A percentile compares a stretch with the other conserved stretches of the same genome.
These are phyloP conservation scores for Astraeus odoratus DNA, from an alignment of 768 basidiomycete species.

Conservation along the genomic window DNA sequence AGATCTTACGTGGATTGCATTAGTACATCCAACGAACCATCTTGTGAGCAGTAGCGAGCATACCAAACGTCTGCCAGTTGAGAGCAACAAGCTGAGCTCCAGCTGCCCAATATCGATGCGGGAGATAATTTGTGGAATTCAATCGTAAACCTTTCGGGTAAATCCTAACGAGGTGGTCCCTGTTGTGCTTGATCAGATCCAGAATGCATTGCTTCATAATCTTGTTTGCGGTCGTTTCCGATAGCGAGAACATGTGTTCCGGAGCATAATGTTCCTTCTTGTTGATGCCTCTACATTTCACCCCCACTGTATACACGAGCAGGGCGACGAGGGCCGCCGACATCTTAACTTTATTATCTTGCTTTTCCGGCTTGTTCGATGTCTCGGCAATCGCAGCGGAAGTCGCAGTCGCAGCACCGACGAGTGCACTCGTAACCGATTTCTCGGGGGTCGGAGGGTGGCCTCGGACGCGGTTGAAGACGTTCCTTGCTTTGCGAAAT, in stretches of 20 bases:
- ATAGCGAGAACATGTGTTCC: conserved; percentile 89
- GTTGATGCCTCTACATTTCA: conserved; percentile 89
- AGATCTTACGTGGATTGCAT: conserved; percentile 47
- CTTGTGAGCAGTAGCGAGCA: conserved; percentile 17
- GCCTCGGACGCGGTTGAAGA: conserved; percentile 36
- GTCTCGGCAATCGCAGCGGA: conserved; percentile 15
- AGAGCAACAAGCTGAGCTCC: conserved; percentile 89
- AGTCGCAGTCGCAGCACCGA: conserved; percentile 3
- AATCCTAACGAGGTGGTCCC: conserved; percentile 72
- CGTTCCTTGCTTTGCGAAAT: conserved; percentile 32
- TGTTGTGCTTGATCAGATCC: conserved; percentile 82
- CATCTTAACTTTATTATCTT: conserved; percentile 52
- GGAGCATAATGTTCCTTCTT: conserved; percentile 79
- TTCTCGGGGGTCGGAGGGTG: conserved; percentile 18
- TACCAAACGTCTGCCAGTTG: conserved; percentile 97
- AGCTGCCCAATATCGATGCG: conserved; percentile 83
- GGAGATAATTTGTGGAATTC: conserved; percentile 81
- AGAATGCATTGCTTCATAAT: conserved; percentile 59
- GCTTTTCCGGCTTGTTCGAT: conserved; percentile 7
- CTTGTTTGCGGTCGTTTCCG: conserved; percentile 75
- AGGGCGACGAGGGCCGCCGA: conserved; percentile 66
- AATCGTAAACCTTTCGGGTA: conserved; percentile 84
- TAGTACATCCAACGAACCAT: not conserved
- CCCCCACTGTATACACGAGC: conserved; percentile 91
- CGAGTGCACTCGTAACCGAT: conserved; percentile 13